These are phyloP conservation scores for Xerocomellus amylosporus DNA, from an alignment of 768 basidiomycete species.

Conservation along the genomic window DNA sequence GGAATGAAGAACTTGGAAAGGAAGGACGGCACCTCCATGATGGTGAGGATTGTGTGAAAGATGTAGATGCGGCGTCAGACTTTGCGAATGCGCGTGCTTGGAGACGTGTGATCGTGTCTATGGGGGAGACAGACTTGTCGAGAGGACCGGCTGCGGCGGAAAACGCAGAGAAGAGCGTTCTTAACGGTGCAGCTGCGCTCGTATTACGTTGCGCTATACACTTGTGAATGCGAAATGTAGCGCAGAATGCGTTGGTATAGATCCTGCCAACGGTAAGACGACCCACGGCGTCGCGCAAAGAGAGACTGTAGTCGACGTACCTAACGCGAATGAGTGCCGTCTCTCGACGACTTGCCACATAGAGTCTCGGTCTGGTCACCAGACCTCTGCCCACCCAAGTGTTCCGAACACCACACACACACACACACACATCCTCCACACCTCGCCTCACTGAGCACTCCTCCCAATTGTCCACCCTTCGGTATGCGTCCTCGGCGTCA, in stretches of 20 bases:
- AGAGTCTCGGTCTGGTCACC: too few relatives aligned
- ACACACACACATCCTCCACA: too few relatives aligned
- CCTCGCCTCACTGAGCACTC: too few relatives aligned
- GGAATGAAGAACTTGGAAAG: conserved; percentile 71
- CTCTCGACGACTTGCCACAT: too few relatives aligned
- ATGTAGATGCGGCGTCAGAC: conserved; percentile 64
- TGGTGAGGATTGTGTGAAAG: conserved; percentile 54
- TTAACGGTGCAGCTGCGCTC: neutral
- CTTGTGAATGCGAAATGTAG: neutral
- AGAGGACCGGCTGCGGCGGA: conserved; percentile 61
- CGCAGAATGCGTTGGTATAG: neutral
- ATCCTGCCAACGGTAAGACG: neutral
- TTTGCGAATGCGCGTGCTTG: too few relatives aligned
- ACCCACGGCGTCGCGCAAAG: neutral
- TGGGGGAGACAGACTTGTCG: conserved; percentile 74
- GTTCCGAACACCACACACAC: too few relatives aligned
- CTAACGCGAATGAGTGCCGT: neutral
- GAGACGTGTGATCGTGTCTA: conserved; percentile 59
- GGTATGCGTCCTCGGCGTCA: too few relatives aligned
- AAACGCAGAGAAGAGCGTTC: conserved; percentile 43
- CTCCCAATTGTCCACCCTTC: too few relatives aligned
- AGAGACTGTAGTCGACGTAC: neutral
- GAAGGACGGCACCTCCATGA: conserved; percentile 67
- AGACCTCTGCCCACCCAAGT: too few relatives aligned
- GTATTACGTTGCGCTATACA: conserved; percentile 2